Conservation (phyloP, 164 flowering plant species). For the Aristolochia californica region DNA sequence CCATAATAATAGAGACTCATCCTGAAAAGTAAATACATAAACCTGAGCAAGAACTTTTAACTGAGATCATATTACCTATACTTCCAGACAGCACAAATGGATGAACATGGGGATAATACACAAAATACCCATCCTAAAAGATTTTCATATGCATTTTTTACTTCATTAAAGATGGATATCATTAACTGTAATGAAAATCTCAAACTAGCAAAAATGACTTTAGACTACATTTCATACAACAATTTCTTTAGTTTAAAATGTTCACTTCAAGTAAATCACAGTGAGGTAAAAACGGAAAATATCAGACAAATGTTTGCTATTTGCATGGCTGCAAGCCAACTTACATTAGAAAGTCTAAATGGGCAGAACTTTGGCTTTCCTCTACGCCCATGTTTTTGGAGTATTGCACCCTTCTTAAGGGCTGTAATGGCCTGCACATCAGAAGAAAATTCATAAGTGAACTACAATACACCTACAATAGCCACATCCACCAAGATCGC, state of each 20-base stretch:
- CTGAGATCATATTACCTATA: not conserved
- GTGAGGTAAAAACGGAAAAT: not conserved
- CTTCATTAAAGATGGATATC: too few species aligned
- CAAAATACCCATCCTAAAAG: too few species aligned
- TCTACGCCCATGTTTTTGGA: conserved; percentile 12
- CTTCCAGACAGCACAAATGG: too few species aligned
- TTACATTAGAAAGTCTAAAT: conserved; percentile 13
- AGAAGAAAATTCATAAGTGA: not conserved
- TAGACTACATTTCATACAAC: too few species aligned
- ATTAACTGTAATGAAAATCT: too few species aligned
- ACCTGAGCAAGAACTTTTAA: not conserved
- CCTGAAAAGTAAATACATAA: conserved; percentile 35
- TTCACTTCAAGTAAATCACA: too few species aligned
- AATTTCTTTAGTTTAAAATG: too few species aligned
- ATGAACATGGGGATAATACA: too few species aligned
- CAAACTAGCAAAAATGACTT: too few species aligned
- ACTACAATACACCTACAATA: not conserved
- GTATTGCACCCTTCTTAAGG: conserved; percentile 9
- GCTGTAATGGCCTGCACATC: conserved; percentile 16
- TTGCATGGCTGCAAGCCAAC: not conserved
- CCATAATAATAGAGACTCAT: conserved; percentile 74
- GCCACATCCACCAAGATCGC: too few species aligned
- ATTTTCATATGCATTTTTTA: too few species aligned
- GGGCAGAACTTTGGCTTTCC: conserved; percentile 17
- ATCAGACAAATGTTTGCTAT: not conserved